Evolutionary conservation across 2,329 filamentous ascomycete genomes (phyloP).

Genomic region (Apiospora rasikravindrae): DNA sequence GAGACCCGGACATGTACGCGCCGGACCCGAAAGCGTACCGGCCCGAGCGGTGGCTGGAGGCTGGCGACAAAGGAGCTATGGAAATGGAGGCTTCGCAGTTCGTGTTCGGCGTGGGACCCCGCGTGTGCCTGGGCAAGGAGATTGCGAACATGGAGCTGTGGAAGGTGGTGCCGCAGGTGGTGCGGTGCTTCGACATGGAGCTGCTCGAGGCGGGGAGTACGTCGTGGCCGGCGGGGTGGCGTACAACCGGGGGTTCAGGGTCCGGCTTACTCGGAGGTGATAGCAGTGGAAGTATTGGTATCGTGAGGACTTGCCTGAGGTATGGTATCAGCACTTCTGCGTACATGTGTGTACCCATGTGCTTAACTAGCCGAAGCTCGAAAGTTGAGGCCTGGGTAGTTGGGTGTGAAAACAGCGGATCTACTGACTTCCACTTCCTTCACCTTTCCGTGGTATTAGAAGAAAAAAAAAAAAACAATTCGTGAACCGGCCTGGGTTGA

Average conservation of each 20-base stretch:
- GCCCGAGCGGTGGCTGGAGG: constrained; percentile 40
- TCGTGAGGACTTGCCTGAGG: neutral
- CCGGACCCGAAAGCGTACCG: constrained; percentile 37
- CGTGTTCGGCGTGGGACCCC: constrained; percentile 29
- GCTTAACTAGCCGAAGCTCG: neutral
- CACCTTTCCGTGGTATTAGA: neutral
- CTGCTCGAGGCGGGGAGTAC: constrained; percentile 25
- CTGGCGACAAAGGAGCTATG: neutral
- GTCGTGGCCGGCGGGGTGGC: constrained; percentile 30
- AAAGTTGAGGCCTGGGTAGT: neutral
- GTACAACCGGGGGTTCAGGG: constrained; percentile 27
- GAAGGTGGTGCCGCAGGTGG: constrained; percentile 31
- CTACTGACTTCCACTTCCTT: neutral
- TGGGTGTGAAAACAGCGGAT: neutral
- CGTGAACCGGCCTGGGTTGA: neutral
- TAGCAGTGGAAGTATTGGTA: neutral
- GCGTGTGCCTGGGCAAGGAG: constrained; percentile 33
- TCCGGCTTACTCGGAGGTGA: neutral
- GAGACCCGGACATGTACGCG: constrained; percentile 37
- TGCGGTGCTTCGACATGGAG: constrained; percentile 28
- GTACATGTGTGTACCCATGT: neutral
- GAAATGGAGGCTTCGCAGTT: constrained; percentile 29
- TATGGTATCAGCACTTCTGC: neutral
- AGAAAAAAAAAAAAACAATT: neutral
- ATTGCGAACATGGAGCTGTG: constrained; percentile 33